Conservation (phyloP, 352 stramenopile genomes). For the Globisporangium splendens region DNA sequence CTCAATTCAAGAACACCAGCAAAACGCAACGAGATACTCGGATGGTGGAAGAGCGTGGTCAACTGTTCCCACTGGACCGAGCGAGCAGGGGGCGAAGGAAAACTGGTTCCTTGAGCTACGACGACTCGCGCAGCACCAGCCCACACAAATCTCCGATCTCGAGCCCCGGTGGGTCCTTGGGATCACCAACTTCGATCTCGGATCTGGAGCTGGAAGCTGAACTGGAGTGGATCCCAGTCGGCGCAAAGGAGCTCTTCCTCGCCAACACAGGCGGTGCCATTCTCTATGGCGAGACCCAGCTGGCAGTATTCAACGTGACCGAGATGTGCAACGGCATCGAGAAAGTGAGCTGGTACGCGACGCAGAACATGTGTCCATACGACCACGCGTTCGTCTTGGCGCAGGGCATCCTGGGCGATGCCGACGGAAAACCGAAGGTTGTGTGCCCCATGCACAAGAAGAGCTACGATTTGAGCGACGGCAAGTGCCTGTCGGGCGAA, state of each 20-base stretch:
- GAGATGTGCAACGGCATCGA: conserved; percentile 57
- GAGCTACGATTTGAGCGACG: conserved; percentile 77
- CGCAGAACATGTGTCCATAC: conserved; percentile 93
- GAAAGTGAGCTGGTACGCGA: conserved; percentile 84
- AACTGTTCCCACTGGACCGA: conserved; percentile 79
- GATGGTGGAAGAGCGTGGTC: conserved; percentile 75
- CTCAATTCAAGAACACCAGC: conserved; percentile 90
- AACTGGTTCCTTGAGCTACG: conserved; percentile 38
- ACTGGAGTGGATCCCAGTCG: conserved; percentile 75
- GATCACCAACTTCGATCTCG: conserved; percentile 35
- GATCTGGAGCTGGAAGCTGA: conserved; percentile 10
- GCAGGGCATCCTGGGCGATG: conserved; percentile 87
- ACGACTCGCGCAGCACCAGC: conserved; percentile 22
- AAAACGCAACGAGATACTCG: conserved; percentile 56
- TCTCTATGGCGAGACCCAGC: conserved; percentile 87
- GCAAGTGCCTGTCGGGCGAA: conserved; percentile 66
- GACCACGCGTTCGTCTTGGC: conserved; percentile 92
- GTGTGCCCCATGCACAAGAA: conserved; percentile 93
- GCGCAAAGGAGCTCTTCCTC: conserved; percentile 64
- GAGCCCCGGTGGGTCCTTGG: conserved; percentile 2
- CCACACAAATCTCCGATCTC: background rate
- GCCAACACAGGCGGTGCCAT: conserved; percentile 84
- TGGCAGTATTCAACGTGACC: conserved; percentile 89
- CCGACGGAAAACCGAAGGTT: conserved; percentile 78
- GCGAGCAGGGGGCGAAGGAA: conserved; percentile 55